Base-by-base conservation (phyloP, 2,329 filamentous ascomycete species). In the Penicillium crustosum region DNA sequence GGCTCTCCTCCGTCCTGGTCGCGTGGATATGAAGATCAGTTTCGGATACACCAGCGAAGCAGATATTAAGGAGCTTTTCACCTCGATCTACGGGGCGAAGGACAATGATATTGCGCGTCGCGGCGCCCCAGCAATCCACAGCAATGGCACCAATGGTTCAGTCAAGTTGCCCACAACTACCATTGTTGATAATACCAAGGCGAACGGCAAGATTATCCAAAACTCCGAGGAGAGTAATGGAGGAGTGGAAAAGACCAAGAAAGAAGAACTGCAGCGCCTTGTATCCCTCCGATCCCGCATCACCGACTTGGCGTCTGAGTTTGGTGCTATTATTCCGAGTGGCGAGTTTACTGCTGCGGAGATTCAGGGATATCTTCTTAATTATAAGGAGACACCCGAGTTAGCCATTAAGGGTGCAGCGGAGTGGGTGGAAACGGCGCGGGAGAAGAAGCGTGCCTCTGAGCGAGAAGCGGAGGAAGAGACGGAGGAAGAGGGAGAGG, bases 1-100 rank as follows among this genome's bases (percentile, higher is more conserved):
- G 2, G 87, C 87, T 0, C 77, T 91, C 0, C 78, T 89, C 10
- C 79, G 88, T 0, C 87, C 87, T 0, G 88, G 88, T 0, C 79
- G 88, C 2, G 83, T 91, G 1, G 88, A 91, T 64, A 80, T 84
- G 71, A 83, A 82, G 58, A 81, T 90, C 15, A 73, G 78, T 53
- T 89, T 90, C 69, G 75, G 70, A 3, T 73, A 71, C 49, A 71
- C 77, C 6, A 73, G 70, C 19, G 58, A 64, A 6, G 65, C 65
- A 9, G 73, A 75, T 15, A 70, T 78, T 19, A 60, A 69, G 38
- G 72, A 78, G 27, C 68, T 79, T 6, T 79, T 78, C 62, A 64
- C 67, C 13, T 74, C 73, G 3, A 76, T 77, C 4, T 77, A 77
- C 47, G 64, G 66, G 1, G 65, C 67, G 0, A 63, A 70, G 27